Base-by-base conservation (phyloP, 192 early-diverging fungal genomes). In the Coemansia sp. region DNA sequence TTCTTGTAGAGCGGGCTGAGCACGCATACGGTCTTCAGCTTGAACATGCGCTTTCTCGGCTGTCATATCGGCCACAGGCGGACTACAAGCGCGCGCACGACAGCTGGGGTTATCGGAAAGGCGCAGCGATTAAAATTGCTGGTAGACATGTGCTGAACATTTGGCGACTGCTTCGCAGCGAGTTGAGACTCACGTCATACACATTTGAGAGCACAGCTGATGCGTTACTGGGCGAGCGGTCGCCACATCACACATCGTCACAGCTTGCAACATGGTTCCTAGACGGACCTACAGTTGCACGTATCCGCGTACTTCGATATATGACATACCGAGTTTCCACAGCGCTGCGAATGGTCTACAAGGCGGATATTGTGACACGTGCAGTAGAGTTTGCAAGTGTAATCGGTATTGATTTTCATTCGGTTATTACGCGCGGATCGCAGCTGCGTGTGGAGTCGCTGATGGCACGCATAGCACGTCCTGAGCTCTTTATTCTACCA, bases 321-420 rank as follows among this genome's bases (percentile, higher is more conserved):
- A 89, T 89, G 49, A 14, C 90, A 2, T 85, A 90, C 7, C 87
- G 90, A 8, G 87, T 87, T 1, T 86, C 87, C 52, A 77, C 85
- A 10, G 84, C 71, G 23, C 56, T 95, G 38, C 85, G 87, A 16
- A 75, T 98, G 6, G 82, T 98, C 21, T 87, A 93, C 26, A 83
- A 83, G 7, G 84, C 88, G 0, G 84, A 87, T 35, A 67, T 93
- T 9, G 71, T 97, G 19, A 84, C 74, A 35, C 75, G 89, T 14
- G 91, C 85, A 10, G 86, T 86, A 48, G 93, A 97, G 68, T 93
- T 93, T 78, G 92, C 94, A 2, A 83, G 87, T 53, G 86, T 97
- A n/a, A 96, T 91, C 72, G 96, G 94, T 0, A 90, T 97, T 4
- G 91, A 96, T 64, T 93, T 97, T 53, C 83, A 82, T 59, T 92